Base-by-base conservation (phyloP, 1,139 yeast species). In the Candida buenavistaensis region DNA sequence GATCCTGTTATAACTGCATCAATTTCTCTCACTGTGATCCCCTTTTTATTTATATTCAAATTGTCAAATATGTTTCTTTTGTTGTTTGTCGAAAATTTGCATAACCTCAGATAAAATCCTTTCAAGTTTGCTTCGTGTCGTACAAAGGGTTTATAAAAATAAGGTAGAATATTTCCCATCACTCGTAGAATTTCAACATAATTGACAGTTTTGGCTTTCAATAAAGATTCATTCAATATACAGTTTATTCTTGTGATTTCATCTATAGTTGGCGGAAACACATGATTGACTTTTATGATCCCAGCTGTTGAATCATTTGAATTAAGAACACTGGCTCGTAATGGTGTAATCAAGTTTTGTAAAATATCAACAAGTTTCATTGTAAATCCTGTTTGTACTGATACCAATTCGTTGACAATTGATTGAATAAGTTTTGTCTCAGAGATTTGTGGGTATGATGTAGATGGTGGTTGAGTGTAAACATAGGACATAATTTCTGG, bases 261-360 rank as follows among this genome's bases (percentile, higher is more conserved):
- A 58, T 90, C 97, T 21, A 90, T 84, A 0, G 97, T 90, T 1
- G 97, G 97, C 2, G 97, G 97, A 53, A 90, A 88, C 1, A 88
- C 72, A 33, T 79, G 71, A 55, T 90, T 90, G 25, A 89, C 68
- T 46, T 78, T 78, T 2, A 81, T 63, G 7, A 87, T 80, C 1
- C 72, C 75, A 9, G 77, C 56, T 21, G 73, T 70, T 30, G 78
- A 39, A 8, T 24, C 16, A n/a, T 27, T 22, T 7, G 56, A 42
- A 1, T 57, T 73, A 23, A 87, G 59, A 0, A 83, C 88, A 43
- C 74, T 73, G 14, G 85, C 77, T 47, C 97, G 72, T 29, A 89
- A 59, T 0, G 96, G 95, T 20, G 89, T 80, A 21, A 90, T 69
- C 44, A 86, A 82, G 37, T 84, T 80, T 49, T 86, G 95, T 29